phyloP scores from a whole-genome alignment of 73 alveolate genomes.

The Breviolum minutum region DNA sequence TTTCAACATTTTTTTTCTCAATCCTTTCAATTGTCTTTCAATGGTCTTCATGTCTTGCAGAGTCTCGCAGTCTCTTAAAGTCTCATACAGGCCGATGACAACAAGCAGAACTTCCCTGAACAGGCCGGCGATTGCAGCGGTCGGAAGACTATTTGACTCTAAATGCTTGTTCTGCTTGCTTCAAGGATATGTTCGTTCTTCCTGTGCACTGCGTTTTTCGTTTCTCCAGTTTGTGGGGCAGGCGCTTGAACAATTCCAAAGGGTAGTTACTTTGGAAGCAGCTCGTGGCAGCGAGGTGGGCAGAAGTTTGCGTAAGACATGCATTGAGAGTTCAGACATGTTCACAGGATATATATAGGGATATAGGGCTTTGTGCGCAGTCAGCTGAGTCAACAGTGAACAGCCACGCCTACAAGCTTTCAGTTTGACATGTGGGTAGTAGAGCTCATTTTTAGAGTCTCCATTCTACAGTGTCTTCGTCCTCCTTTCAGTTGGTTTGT shows the following conservation, averaged over 20 bases:
- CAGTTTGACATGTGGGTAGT: background rate
- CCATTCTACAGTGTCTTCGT: background rate
- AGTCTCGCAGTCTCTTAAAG: background rate
- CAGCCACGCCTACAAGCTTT: background rate
- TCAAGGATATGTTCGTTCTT: background rate
- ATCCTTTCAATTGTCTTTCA: no score
- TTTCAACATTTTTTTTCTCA: background rate
- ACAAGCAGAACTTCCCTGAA: constrained; percentile 96
- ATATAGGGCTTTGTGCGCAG: background rate
- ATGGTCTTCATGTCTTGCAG: background rate
- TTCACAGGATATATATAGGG: no score
- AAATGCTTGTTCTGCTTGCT: background rate
- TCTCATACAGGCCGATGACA: constrained; percentile 96
- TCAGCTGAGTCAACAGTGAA: background rate
- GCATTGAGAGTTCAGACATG: background rate
- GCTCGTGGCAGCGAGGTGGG: constrained; percentile 94
- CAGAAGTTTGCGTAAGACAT: background rate
- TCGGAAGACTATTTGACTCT: background rate
- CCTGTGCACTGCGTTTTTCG: background rate
- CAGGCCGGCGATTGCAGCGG: constrained; percentile 94
- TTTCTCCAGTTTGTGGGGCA: background rate
- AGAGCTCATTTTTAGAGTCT: background rate
- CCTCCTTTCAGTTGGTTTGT: no score
- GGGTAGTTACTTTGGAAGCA: constrained; percentile 96
- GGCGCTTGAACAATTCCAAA: constrained; percentile 95